Evolutionary conservation across 495 filamentous ascomycete species (phyloP).

Genomic region (Podospora pseudoanserina): DNA sequence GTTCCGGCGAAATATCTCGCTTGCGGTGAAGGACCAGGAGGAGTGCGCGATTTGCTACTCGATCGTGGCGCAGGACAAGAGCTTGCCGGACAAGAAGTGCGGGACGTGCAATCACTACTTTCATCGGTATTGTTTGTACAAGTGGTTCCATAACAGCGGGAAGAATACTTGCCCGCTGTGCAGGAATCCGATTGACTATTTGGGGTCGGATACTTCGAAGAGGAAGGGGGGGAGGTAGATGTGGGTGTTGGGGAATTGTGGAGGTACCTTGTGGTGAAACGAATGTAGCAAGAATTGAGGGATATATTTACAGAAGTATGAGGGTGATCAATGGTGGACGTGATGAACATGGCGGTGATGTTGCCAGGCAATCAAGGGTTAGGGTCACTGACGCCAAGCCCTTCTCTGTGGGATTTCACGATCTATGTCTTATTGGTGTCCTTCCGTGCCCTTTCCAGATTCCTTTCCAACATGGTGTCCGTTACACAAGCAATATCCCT

Average conservation of each 20-base stretch:
- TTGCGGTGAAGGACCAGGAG: conserved; percentile 84
- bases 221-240: conserved; percentile 20
- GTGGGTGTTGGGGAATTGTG: not conserved
- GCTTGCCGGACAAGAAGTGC: conserved; percentile 86
- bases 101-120: conserved; percentile 92
- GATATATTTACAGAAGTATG: not conserved
- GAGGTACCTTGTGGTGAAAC: not conserved
- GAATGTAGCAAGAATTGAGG: not conserved
- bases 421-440: too few species aligned
- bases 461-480: too few species aligned
- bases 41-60: conserved; percentile 98
- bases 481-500: too few species aligned
- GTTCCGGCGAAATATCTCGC: conserved; percentile 78
- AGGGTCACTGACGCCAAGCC: too few species aligned
- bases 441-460: too few species aligned
- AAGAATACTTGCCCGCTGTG: conserved; percentile 87
- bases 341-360: too few species aligned
- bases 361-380: too few species aligned
- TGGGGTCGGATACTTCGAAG: conserved; percentile 31
- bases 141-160: conserved; percentile 94
- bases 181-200: conserved; percentile 74
- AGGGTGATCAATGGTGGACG: not conserved
- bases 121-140: conserved; percentile 83
- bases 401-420: too few species aligned
- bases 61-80: conserved; percentile 81